These are phyloP conservation scores for Lathyrus tuberosus DNA, from an alignment of 306 rosid species.

Conservation along the genomic window DNA sequence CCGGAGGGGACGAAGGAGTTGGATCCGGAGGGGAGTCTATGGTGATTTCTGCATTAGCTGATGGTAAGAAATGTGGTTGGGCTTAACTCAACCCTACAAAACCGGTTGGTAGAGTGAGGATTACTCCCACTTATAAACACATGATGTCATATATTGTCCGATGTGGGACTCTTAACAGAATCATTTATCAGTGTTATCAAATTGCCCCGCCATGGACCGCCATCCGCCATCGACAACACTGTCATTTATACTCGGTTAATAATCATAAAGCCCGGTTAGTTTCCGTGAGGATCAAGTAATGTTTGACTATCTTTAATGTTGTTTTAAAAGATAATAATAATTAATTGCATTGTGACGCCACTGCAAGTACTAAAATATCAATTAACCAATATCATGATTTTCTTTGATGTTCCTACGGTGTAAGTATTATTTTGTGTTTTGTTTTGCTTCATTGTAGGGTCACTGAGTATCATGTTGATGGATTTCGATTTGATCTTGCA, in stretches of 20 bases:
- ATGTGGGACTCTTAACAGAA: too few species aligned
- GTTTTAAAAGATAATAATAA: constrained; percentile 7
- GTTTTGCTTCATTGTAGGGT: constrained; percentile 62
- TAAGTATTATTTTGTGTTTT: constrained; percentile 24
- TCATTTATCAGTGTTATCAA: too few species aligned
- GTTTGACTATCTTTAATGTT: constrained; percentile 11
- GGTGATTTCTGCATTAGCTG: too few species aligned
- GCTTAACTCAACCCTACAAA: too few species aligned
- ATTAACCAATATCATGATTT: constrained; percentile 15
- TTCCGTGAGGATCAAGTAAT: constrained; percentile 22
- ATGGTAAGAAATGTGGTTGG: too few species aligned
- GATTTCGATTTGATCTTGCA: constrained; percentile 96
- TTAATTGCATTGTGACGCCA: constrained; percentile 22
- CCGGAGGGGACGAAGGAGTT: too few species aligned
- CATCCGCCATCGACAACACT: too few species aligned
- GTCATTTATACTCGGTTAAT: constrained; percentile 27
- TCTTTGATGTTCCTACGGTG: constrained; percentile 8
- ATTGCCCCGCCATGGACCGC: too few species aligned
- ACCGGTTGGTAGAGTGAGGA: too few species aligned
- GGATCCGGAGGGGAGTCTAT: too few species aligned
- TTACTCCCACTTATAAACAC: too few species aligned
- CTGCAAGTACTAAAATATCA: constrained; percentile 14
- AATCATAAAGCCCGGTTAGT: background rate
- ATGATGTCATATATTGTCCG: too few species aligned
- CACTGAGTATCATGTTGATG: constrained; percentile 90